Base-by-base conservation (phyloP, 768 basidiomycete species). In the Mycena maculata region DNA sequence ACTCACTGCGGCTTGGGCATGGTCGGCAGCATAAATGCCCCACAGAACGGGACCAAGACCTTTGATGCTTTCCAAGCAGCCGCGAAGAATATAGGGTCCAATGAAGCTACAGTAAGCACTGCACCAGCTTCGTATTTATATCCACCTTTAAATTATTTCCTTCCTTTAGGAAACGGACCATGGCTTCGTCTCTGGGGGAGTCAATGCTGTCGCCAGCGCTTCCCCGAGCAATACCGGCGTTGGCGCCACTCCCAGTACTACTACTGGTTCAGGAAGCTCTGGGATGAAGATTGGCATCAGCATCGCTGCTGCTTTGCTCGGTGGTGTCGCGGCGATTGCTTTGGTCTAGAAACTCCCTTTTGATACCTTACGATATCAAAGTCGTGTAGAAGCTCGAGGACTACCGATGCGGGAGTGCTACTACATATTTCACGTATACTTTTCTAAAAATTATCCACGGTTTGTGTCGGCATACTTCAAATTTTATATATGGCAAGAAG, bases 1-100 rank as follows among this genome's bases (percentile, higher is more conserved):
- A 42, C 38, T 3, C 86, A 88, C 72, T 88, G 87, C 69, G 84
- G 83, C n/a, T 59, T 79, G 65, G 87, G 64, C 39, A 57, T 69
- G 61, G 50, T 63, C n/a, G 65, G 52, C 27, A 39, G 30, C 56
- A 87, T 87, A 69, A 87, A 87, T 56, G 84, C 86, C 15, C 85
- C 85, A 2, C 13, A 77, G 7, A 76, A 78, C 27, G 85, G 82
- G 38, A 77, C 55, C 55, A 81, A 85, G 70, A 85, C 81, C 15
- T 83, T 79, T 69, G 78, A 75, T 16, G 74, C 75, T 6, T 87
- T 82, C 77, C 55, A 71, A 64, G 65, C 79, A n/a, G 80, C 82
- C 27, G 86, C 86, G 2, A 59, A 71, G 38, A 76, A 76, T 12
- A 79, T 82, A 36, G 83, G 82, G 8, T 3, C 28, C 23, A 72